Percentiles rank a stretch among this genome's conserved stretches.
These are phyloP conservation scores for Ramularia endophylla DNA, from an alignment of 2,329 filamentous ascomycete genomes.

Conservation along the genomic window DNA sequence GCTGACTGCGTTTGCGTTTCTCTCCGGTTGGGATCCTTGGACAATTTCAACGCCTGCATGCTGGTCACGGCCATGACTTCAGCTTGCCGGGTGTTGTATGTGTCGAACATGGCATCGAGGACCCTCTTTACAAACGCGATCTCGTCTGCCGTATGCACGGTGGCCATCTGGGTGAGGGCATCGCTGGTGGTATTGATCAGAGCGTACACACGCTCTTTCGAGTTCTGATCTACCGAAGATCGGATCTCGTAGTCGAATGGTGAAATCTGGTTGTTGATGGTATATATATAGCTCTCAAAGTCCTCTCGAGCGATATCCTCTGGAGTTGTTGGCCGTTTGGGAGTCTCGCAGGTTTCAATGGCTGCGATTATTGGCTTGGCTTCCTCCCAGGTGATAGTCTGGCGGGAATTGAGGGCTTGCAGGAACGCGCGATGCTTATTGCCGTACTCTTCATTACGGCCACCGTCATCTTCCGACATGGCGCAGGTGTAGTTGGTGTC, in stretches of 20 bases:
- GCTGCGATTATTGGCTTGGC: conserved; percentile 68
- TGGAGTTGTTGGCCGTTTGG: conserved; percentile 43
- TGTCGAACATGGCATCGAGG: conserved; percentile 87
- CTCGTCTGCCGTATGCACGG: conserved; percentile 72
- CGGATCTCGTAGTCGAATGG: conserved; percentile 85
- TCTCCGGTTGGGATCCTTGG: conserved; percentile 35
- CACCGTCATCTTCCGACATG: conserved; percentile 15
- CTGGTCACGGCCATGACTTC: conserved; percentile 78
- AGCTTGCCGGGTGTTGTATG: conserved; percentile 69
- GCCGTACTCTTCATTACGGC: conserved; percentile 37
- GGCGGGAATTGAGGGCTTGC: conserved; percentile 76
- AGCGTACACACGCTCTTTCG: conserved; percentile 62
- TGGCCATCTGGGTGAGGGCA: conserved; percentile 78
- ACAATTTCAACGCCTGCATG: conserved; percentile 70
- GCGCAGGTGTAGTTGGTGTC: conserved; percentile 1
- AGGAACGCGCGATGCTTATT: conserved; percentile 81
- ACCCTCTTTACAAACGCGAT: conserved; percentile 83
- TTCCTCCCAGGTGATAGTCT: conserved; percentile 69
- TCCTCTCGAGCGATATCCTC: conserved; percentile 63
- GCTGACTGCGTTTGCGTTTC: conserved; percentile 20
- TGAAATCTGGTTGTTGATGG: conserved; percentile 66
- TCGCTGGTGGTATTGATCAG: conserved; percentile 87
- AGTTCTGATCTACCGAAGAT: conserved; percentile 61
- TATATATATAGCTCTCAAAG: conserved; percentile 62
- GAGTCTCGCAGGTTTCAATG: conserved; percentile 59